Conservation (phyloP, 2,329 filamentous ascomycete species). For the Pseudopyrenochaeta lycopersici region DNA sequence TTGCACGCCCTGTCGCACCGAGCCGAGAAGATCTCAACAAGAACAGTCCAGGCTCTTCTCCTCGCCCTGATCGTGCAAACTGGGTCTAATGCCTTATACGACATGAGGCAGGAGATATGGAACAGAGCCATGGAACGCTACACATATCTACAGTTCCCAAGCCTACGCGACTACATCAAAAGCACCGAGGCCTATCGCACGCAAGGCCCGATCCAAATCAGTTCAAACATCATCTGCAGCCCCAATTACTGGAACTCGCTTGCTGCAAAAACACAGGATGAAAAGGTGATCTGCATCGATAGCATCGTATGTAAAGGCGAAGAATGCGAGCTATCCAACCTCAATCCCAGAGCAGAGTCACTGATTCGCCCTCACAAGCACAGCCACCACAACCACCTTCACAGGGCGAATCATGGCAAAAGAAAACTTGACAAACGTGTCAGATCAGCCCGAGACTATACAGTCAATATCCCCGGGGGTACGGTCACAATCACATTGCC, state of each 20-base stretch:
- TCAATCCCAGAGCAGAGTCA: neutral
- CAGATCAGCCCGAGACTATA: neutral
- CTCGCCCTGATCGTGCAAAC: neutral
- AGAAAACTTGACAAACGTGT: neutral
- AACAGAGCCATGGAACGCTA: slow-evolving; percentile 4
- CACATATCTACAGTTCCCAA: slow-evolving; percentile 3
- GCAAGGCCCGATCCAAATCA: slow-evolving; percentile 1
- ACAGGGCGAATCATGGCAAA: neutral
- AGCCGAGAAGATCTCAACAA: slow-evolving; percentile 3
- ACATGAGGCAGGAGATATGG: slow-evolving; percentile 2
- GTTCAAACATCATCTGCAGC: slow-evolving; percentile 1
- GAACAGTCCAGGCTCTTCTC: too few relatives aligned
- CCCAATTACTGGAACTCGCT: slow-evolving; percentile 7
- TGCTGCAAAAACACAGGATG: neutral
- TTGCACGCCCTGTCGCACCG: neutral
- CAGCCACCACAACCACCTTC: neutral
- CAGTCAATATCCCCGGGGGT: neutral
- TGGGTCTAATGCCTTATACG: neutral
- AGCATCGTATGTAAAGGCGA: neutral
- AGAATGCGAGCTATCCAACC: neutral
- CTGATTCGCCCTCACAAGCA: neutral
- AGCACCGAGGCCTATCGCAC: neutral
- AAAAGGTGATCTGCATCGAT: slow-evolving; percentile 4
- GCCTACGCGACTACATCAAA: slow-evolving; percentile 1
- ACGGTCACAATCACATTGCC: slow-evolving; percentile 2